Base-by-base conservation (phyloP, 2,329 filamentous ascomycete genomes). In the Cytospora paraplurivora region DNA sequence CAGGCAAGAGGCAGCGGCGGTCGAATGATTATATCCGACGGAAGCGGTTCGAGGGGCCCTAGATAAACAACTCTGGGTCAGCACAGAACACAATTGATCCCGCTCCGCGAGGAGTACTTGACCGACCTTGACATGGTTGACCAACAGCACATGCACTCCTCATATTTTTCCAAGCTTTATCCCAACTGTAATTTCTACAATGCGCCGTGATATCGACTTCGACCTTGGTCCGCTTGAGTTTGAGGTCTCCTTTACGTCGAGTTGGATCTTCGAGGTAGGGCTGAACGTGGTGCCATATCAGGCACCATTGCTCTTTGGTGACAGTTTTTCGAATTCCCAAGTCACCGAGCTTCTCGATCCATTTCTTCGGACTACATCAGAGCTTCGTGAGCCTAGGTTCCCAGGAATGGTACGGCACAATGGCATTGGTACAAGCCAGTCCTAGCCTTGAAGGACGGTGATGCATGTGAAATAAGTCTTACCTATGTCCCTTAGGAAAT, bases 151-250 rank as follows among this genome's bases (percentile, higher is more conserved):
- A 13, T 1, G 56, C 56, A 34, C n/a, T 37, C 15, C 37, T 51
- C 56, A 51, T 58, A 3, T 38, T 58, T 44, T 38, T 58, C 56
- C 56, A 58, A 5, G 47, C 44, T 35, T 58, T 7, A 8, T 58
- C 32, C 56, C 41, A 50, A 12, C 3, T 56, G 37, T 56, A 56
- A 21, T 1, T n/a, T 32, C 54, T 44, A 13, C 37, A 35, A 44
- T 41, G 27, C 13, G 32, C 15, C 5, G 32, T 32, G 21, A 56
- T 27, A 7, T 32, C 13, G 17, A 33, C 49, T 13, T 17, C 3
- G 5, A 3, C 12, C 17, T 49, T 57, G 10, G 41, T 35, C 21
- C 55, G 33, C 12, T 49, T 50, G 1, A 57, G 17, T 57, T 57
- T 50, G 32, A 50, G 41, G 5, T 57, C 15, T 4, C 41, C n/a